phyloP scores from a whole-genome alignment of 2,329 filamentous ascomycete species.

The Paraphaeosphaeria minitans region DNA sequence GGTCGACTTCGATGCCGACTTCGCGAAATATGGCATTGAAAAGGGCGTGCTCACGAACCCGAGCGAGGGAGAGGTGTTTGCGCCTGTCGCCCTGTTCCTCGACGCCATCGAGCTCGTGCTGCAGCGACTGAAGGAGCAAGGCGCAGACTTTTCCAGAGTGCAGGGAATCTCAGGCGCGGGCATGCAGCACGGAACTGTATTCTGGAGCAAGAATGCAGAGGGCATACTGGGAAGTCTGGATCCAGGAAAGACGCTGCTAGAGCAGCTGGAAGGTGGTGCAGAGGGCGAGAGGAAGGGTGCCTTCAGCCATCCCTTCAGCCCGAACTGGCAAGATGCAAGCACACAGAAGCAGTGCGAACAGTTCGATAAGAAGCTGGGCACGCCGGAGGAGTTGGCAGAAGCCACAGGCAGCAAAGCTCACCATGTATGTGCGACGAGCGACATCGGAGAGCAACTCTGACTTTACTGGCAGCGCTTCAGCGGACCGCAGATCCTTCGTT shows the following conservation, averaged over 20 bases:
- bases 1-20: conserved; percentile 93
- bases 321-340: conserved; percentile 98
- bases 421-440: conserved; percentile 66
- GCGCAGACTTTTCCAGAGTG: conserved; percentile 74
- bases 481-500: conserved; percentile 92
- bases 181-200: conserved; percentile 97
- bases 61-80: conserved; percentile 84
- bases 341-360: conserved; percentile 89
- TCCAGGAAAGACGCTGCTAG: conserved; percentile 64
- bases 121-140: conserved; percentile 68
- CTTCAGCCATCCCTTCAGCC: conserved; percentile 84
- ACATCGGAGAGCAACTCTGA: conserved; percentile 13
- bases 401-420: conserved; percentile 92
- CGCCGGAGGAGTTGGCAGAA: conserved; percentile 70
- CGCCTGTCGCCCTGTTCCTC: conserved; percentile 92
- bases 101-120: conserved; percentile 90
- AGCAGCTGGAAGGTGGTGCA: conserved; percentile 64
- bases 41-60: conserved; percentile 89
- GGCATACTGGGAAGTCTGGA: conserved; percentile 66
- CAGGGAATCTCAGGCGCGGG: conserved; percentile 87
- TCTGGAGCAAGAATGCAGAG: conserved; percentile 79
- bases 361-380: conserved; percentile 77
- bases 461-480: conserved; percentile 76
- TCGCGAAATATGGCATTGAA: conserved; percentile 68
- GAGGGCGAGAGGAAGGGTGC: conserved; percentile 56